Evolutionary conservation across 805 yeast species (phyloP), one percentile per base, ranked within the genome.

Genomic region (Saccharomycopsis sp.): DNA sequence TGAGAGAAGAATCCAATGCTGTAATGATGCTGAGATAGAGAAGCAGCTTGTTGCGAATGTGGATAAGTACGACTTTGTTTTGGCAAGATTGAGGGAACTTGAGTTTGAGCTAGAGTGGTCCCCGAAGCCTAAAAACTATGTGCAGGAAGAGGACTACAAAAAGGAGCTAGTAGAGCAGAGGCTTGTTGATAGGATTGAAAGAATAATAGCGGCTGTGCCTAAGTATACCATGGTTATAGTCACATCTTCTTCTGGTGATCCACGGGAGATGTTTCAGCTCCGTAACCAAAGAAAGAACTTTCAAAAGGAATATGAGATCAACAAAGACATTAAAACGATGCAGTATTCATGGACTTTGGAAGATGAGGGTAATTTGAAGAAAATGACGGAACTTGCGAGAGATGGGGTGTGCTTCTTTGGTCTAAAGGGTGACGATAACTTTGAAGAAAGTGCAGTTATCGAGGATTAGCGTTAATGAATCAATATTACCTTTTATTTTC

Each of bases 181-280:
- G 3, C 66, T 87, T 9, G 79, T 80, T 62, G 61, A 64, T 1
- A 68, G 84, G 34, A 62, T 91, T 5, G 62, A 68, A 15, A 67
- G 67, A 46, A 70, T 91, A 15, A 82, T 85, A 65, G 70, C 74
- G 1, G 61, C 67, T 1, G 64, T 87, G 20, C 89, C 96, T 0
- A 70, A 72, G 1, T 77, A 83, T 40, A 78, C 96, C 0, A 69
- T 84, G 21, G 63, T 91, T 15, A 71, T 89, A 0, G 65, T 90
- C 1, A 74, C 82, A 64, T 77, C 89, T 0, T 89, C 88, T 1
- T 73, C 79, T 54, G 89, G 90, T 9, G 82, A 83, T 64, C 80
- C 84, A 1, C 68, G 76, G 8, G 77, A 75, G 53, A 73, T 83
- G 71, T 69, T 70, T 55, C 68, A 70, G 52, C 70, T 89, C 50